Evolutionary conservation across 305 asterid genomes (phyloP).

Genomic region (Fraxinus sp.): DNA sequence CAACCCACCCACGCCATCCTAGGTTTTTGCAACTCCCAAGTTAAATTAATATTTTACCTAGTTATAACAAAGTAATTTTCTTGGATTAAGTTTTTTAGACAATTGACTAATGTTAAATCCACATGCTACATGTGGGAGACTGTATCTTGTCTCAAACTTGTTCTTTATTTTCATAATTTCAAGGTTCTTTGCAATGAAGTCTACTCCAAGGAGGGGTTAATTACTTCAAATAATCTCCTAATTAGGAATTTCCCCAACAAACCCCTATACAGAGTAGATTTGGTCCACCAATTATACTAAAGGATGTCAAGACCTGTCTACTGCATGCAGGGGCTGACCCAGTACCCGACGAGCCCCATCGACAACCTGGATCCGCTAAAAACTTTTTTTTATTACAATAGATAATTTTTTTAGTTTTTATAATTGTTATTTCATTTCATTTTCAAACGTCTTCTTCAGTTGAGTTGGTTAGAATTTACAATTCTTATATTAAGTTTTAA

Average conservation of each 20-base stretch:
- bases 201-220: background rate
- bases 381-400: too few relatives aligned
- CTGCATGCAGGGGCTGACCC: too few relatives aligned
- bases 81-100: slow-evolving; percentile 52
- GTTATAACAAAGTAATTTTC: slow-evolving; percentile 39
- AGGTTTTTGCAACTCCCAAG: slow-evolving; percentile 30
- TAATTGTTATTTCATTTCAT: too few relatives aligned
- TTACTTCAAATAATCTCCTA: slow-evolving; percentile 10
- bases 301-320: slow-evolving; percentile 14
- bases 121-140: slow-evolving; percentile 82
- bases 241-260: slow-evolving; percentile 5
- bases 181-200: slow-evolving; percentile 31
- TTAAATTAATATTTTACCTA: slow-evolving; percentile 27
- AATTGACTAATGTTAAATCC: slow-evolving; percentile 47
- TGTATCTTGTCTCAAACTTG: slow-evolving; percentile 37
- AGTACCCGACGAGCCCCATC: too few relatives aligned
- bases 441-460: too few relatives aligned
- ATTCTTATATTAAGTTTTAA: too few relatives aligned
- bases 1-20: slow-evolving; percentile 31
- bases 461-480: too few relatives aligned
- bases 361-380: too few relatives aligned
- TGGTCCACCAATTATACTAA: background rate
- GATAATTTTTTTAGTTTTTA: too few relatives aligned
- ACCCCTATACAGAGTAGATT: background rate
- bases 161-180: slow-evolving; percentile 37